Evolutionary conservation across 495 filamentous ascomycete genomes (phyloP).

Genomic region (Letharia lupina): DNA sequence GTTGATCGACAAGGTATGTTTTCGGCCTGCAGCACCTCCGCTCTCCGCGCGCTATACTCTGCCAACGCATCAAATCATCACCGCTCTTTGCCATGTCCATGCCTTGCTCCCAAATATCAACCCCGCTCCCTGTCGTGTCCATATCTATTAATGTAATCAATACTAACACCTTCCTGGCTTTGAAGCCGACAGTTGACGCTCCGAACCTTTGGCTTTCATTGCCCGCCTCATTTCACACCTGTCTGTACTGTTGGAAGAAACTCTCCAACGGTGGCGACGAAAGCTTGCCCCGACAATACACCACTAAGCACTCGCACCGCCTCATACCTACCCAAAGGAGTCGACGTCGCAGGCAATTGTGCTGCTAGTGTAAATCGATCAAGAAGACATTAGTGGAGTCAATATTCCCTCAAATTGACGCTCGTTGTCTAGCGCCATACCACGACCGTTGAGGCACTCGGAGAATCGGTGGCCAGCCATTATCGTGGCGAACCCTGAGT

Average conservation of each 20-base stretch:
- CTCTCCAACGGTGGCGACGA: slow-evolving; percentile 4
- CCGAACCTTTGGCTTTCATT: slow-evolving; percentile 4
- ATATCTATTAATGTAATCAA: slow-evolving; percentile 11
- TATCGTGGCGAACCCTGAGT: slow-evolving; percentile 7
- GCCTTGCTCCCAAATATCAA: slow-evolving; percentile 14
- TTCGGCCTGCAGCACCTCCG: slow-evolving; percentile 19
- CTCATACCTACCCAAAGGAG: slow-evolving; percentile 7
- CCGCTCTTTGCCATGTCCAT: slow-evolving; percentile 22
- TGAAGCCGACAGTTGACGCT: slow-evolving; percentile 4
- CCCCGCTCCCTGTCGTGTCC: slow-evolving; percentile 6
- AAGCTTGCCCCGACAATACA: slow-evolving; percentile 8
- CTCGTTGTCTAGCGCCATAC: slow-evolving; percentile 14
- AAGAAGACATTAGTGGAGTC: slow-evolving; percentile 11
- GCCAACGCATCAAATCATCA: slow-evolving; percentile 29
- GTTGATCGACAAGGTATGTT: slow-evolving; percentile 21
- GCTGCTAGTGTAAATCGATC: background rate
- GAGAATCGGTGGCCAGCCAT: slow-evolving; percentile 8
- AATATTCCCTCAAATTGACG: slow-evolving; percentile 8
- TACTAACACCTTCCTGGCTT: slow-evolving; percentile 18
- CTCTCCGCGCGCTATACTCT: slow-evolving; percentile 25
- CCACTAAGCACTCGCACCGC: slow-evolving; percentile 12
- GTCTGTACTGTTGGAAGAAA: slow-evolving; percentile 8
- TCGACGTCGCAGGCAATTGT: slow-evolving; percentile 1
- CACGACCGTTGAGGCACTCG: background rate
- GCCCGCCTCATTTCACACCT: slow-evolving; percentile 8